Conservation (phyloP, 179 eudicot species). For the Silene coronaria region DNA sequence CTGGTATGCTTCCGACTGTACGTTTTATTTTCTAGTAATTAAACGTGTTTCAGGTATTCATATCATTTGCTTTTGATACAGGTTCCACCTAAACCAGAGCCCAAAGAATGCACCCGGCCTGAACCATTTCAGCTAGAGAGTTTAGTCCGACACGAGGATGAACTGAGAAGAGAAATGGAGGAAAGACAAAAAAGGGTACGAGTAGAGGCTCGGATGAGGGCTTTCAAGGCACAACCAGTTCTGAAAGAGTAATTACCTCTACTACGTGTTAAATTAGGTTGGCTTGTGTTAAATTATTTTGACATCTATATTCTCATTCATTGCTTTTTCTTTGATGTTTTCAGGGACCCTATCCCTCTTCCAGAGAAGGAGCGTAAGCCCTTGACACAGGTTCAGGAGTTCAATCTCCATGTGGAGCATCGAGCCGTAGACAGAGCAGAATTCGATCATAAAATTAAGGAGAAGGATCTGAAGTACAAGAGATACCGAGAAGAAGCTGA, state of each 20-base stretch:
- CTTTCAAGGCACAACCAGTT: constrained; percentile 83
- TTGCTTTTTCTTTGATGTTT: background rate
- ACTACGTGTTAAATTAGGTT: background rate
- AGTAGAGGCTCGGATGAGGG: constrained; percentile 78
- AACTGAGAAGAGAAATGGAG: constrained; percentile 78
- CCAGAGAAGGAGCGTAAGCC: constrained; percentile 87
- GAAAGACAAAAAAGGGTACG: constrained; percentile 58
- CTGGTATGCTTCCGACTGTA: constrained; percentile 45
- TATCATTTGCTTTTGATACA: constrained; percentile 18
- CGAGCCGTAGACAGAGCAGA: constrained; percentile 88
- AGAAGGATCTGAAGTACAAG: constrained; percentile 76
- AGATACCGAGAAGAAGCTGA: constrained; percentile 93
- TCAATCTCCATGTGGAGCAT: constrained; percentile 63
- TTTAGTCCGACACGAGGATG: constrained; percentile 77
- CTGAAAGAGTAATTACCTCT: constrained; percentile 51
- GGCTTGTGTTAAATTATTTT: background rate
- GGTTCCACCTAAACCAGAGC: constrained; percentile 92
- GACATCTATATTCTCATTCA: background rate
- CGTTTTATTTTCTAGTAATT: background rate
- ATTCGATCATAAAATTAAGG: constrained; percentile 87
- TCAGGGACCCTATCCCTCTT: constrained; percentile 88
- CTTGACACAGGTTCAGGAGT: constrained; percentile 76
- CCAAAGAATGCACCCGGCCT: constrained; percentile 74
- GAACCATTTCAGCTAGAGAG: constrained; percentile 88
- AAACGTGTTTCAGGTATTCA: background rate